phyloP scores from a whole-genome alignment of 176 grass and related monocot genomes.

The Guadua angustifolia region DNA sequence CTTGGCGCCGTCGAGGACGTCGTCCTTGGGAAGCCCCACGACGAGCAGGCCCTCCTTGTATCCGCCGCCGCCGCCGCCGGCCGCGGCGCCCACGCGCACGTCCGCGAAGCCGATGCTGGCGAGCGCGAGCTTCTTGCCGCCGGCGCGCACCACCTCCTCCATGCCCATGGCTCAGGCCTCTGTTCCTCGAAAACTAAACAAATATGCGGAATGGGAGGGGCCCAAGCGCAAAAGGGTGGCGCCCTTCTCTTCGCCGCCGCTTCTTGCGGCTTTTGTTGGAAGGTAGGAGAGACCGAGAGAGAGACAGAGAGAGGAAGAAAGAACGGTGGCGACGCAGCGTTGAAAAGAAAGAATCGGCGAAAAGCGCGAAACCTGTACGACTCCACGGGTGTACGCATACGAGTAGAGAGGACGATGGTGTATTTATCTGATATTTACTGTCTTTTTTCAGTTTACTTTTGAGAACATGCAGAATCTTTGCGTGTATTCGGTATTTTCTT shows the following conservation, averaged over 20 bases:
- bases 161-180: background rate
- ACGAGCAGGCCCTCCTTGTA: conserved; percentile 39
- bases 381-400: background rate
- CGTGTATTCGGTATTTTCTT: background rate
- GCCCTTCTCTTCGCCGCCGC: conserved; percentile 10
- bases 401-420: too few relatives aligned
- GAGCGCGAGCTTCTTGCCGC: conserved; percentile 42
- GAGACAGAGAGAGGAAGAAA: background rate
- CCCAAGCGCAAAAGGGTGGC: background rate
- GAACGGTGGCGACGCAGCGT: background rate
- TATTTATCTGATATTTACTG: too few relatives aligned
- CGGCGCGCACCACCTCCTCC: conserved; percentile 19
- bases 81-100: conserved; percentile 26
- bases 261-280: conserved; percentile 17
- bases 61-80: background rate
- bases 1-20: conserved; percentile 4
- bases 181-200: background rate
- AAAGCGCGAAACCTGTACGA: background rate
- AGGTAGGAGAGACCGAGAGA: too few relatives aligned
- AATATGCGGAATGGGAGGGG: conserved; percentile 27
- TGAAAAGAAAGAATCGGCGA: background rate
- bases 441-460: too few relatives aligned
- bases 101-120: conserved; percentile 52
- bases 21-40: conserved; percentile 24
- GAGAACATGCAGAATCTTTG: too few relatives aligned